phyloP scores from a whole-genome alignment of 306 rosid genomes.

The Cicer pinnatifidum region DNA sequence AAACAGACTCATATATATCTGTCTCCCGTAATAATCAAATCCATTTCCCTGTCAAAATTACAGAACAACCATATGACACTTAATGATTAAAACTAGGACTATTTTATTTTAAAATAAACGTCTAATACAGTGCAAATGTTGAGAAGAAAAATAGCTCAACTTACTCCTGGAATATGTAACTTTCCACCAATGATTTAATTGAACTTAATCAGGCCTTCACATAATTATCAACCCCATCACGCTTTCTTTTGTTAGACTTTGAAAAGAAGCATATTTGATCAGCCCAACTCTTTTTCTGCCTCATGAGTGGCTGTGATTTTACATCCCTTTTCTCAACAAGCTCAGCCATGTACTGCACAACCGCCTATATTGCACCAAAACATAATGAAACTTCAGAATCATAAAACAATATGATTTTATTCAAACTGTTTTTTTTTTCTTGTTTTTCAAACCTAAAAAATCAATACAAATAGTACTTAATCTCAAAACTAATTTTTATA shows the following conservation, averaged over 20 bases:
- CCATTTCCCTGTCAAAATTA: slow-evolving; percentile 46
- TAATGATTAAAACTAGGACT: neutral
- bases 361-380: slow-evolving; percentile 65
- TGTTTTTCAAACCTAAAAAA: no score
- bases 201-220: slow-evolving; percentile 56
- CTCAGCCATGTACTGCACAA: slow-evolving; percentile 80
- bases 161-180: slow-evolving; percentile 25
- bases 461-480: slow-evolving; percentile 21
- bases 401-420: neutral
- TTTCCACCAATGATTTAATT: slow-evolving; percentile 32
- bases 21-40: slow-evolving; percentile 2
- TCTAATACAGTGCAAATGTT: slow-evolving; percentile 11
- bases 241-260: slow-evolving; percentile 75
- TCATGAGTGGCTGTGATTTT: slow-evolving; percentile 56
- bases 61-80: neutral
- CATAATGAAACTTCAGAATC: slow-evolving; percentile 12
- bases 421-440: no score
- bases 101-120: neutral
- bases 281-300: slow-evolving; percentile 75
- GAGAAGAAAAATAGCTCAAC: slow-evolving; percentile 32
- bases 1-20: no score
- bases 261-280: slow-evolving; percentile 67
- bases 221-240: slow-evolving; percentile 50
- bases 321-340: slow-evolving; percentile 60
- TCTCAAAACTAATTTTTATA: no score